Evolutionary conservation across 2,329 filamentous ascomycete species (phyloP), one percentile per base, ranked within the genome.

Genomic region (Pseudogymnoascus sp.): DNA sequence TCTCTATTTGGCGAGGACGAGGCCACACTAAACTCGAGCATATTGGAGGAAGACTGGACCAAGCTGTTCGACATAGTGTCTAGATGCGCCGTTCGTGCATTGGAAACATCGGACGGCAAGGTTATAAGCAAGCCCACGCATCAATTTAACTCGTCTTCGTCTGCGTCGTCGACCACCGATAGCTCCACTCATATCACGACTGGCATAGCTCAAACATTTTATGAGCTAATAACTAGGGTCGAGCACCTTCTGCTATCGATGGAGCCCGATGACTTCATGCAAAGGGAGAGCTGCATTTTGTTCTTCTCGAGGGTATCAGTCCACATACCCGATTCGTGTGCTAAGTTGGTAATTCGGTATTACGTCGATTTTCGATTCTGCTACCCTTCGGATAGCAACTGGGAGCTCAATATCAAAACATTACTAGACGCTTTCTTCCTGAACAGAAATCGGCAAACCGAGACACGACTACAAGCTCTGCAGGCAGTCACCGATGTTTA

Each of bases 331-430:
- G 85, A 91, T 70, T 81, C 82, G 3, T 83, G 84, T 7, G 86
- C 83, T 1, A 81, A 81, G 56, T 77, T 87, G 10, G 81, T 91
- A 23, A 80, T 91, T 47, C 81, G 84, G 50, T 85, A 90, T 70
- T 89, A 87, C 66, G 81, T 82, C 63, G 84, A 89, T 62, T 87
- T 88, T 66, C 80, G 87, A 53, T 86, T 84, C 69, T 89, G 89
- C 68, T 88, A 87, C 50, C 89, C 89, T 2, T 89, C 88, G 0
- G 87, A 90, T 68, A 74, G 80, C 56, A 78, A 83, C 37, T 92
- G 88, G 89, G 80, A 88, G 65, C 75, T 80, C 2, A 88, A 90
- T 61, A 77, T 88, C 62, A 76, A 77, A 14, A 75, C 84, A 25
- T 79, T 91, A 1, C 72, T 90, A 14, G 77, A 82, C 18, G 80